Evolutionary conservation across 2,329 filamentous ascomycete species (phyloP), one percentile per base, ranked within the genome.

Genomic region (Fusarium decemcellulare): DNA sequence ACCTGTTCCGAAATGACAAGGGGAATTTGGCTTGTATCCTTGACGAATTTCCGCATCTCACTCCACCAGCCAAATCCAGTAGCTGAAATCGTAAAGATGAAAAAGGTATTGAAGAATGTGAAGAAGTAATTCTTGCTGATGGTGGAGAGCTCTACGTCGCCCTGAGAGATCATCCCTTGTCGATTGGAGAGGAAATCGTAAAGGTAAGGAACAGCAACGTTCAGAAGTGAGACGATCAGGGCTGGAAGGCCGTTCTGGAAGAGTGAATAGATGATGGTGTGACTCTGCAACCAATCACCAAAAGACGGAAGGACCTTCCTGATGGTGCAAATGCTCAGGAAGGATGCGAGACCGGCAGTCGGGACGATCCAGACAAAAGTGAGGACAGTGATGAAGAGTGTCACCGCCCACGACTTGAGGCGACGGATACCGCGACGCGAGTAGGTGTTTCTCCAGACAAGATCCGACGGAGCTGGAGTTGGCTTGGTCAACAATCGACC

Each of bases 81-180:
- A 57, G 92, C 93, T 47, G 97, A 93, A 29, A 96, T 87, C 1
- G 95, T 97, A 78, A 98, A 98, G 46, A 98, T 89, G 53, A 98
- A 88, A 81, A 99, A 99, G 61, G 98, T 93, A 81, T 99, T 99
- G 88, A 99, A 98, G 81, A 99, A 99, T 10, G 93, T 95, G 78
- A 99, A 99, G 86, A 98, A 97, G 82, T 98, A 99, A 80, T 98
- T 99, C 83, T 99, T 99, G 57, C 94, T 97, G 70, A 99, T 95
- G 46, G 97, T 87, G 0, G 96, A 98, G 8, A 99, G 86, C 79
- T 98, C 96, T 23, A 99, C 91, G 67, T 99, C 96, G 46, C 94
- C 94, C 73, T 94, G 93, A 1, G 96, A 98, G 54, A 97, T 93
- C 91, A 97, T 97, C 51, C 96, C 96, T 82, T 99, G 96, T 55